These are phyloP conservation scores for Microdochium bolleyi DNA, from an alignment of 2,329 filamentous ascomycete species.

Conservation along the genomic window DNA sequence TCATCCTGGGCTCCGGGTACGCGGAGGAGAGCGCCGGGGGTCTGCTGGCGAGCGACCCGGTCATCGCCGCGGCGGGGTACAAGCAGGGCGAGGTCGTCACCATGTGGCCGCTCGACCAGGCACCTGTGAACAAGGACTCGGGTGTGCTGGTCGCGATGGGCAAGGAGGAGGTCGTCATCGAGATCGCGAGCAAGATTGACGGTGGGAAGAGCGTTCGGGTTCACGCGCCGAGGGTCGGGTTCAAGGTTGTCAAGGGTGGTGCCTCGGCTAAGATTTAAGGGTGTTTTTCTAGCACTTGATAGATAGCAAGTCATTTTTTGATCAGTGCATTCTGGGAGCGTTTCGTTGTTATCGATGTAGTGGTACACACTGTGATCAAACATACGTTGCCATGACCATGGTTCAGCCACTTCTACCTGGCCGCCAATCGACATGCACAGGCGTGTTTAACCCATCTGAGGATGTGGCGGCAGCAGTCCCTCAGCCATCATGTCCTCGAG, in stretches of 20 bases:
- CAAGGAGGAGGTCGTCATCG: conserved; percentile 48
- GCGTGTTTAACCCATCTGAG: neutral
- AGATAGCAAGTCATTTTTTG: too few relatives aligned
- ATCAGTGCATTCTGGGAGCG: too few relatives aligned
- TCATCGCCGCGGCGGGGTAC: conserved; percentile 36
- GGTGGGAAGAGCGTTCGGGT: conserved; percentile 33
- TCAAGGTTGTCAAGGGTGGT: conserved; percentile 33
- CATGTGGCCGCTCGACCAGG: conserved; percentile 56
- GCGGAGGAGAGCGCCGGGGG: conserved; percentile 28
- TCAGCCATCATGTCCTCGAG: conserved; percentile 14
- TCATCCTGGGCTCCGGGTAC: conserved; percentile 36
- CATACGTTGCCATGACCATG: too few relatives aligned
- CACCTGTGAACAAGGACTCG: conserved; percentile 47
- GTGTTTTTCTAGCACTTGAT: conserved; percentile 1
- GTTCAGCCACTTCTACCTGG: too few relatives aligned
- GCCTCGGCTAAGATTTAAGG: conserved; percentile 15
- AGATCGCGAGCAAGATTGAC: conserved; percentile 32
- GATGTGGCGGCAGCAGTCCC: conserved; percentile 5
- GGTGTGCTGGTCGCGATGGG: conserved; percentile 47
- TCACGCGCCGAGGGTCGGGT: conserved; percentile 55
- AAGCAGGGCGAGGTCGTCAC: conserved; percentile 44
- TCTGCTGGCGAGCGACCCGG: conserved; percentile 41
- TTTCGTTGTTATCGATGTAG: too few relatives aligned
- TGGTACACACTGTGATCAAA: too few relatives aligned
- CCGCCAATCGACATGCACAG: too few relatives aligned